Evolutionary conservation across 352 stramenopile species (phyloP), one percentile per base, ranked within the genome.

Genomic region (Phytophthora sojae): DNA sequence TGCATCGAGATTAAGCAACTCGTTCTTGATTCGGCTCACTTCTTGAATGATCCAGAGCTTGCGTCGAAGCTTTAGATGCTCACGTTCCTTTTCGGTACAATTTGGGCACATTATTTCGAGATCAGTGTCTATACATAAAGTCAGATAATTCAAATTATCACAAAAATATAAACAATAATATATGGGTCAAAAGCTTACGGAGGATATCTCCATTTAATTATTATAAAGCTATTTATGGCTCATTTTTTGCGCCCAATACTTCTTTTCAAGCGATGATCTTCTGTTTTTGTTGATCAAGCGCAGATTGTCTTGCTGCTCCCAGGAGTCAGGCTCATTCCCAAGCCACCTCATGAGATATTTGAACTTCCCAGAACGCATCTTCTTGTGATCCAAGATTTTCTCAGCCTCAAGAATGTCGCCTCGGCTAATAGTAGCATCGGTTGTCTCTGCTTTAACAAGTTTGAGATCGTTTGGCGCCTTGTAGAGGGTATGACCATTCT

Each of bases 231-330:
- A n/a, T n/a, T n/a, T n/a, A n/a, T n/a, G n/a, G n/a, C n/a, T 35
- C 29, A 35, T 37, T 55, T 55, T 23, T 55, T 55, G 21, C 12
- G 19, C 49, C 49, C 49, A 55, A 4, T 60, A 60, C 19, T 47
- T 8, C 21, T 60, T 60, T 4, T 60, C 54, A 32, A 60, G n/a
- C 2, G 15, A 11, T 35, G 29, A 49, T 30, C 4, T 49, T 2
- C 32, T 47, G 17, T 66, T 66, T 6, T 69, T 69, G 17, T 69
- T 69, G 6, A 63, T 35, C 6, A 57, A 67, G 21, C 61, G 55
- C 0, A 79, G 35, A 57, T 76, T 62, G 6, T 70, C 55, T 55
- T 76, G 58, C 2, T 44, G 39, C 17, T 66, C 62, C 66, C 71
- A 75, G 5, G n/a, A n/a, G n/a, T n/a, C n/a, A n/a, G n/a, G n/a